Conservation (phyloP, 306 rosid genomes). For the Cicer bijugum region DNA sequence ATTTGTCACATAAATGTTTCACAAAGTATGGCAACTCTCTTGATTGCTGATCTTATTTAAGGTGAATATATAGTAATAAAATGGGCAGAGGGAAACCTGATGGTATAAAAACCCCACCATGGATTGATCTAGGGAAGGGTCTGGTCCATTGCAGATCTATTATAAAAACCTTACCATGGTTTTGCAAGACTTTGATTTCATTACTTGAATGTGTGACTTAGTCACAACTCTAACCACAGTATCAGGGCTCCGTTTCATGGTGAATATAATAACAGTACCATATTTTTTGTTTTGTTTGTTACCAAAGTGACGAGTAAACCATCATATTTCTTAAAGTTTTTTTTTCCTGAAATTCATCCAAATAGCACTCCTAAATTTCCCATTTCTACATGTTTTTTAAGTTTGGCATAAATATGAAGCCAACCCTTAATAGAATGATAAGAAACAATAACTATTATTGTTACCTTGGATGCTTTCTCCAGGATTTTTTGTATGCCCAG, state of each 20-base stretch:
- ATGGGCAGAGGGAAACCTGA: not conserved
- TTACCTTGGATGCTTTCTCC: constrained; percentile 80
- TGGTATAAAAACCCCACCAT: not conserved
- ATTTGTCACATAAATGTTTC: constrained; percentile 13
- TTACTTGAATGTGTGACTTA: not conserved
- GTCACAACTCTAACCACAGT: not conserved
- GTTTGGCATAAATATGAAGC: constrained; percentile 31
- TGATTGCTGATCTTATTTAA: constrained; percentile 1
- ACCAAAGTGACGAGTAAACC: not conserved
- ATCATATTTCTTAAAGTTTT: not conserved
- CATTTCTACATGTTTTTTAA: constrained; percentile 1
- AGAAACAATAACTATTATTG: not conserved
- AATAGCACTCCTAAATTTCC: constrained; percentile 24
- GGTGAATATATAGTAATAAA: constrained; percentile 22
- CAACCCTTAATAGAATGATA: constrained; percentile 39
- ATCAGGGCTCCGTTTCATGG: not conserved
- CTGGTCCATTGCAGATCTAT: not conserved
- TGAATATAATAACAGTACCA: constrained; percentile 10
- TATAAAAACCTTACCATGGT: not conserved
- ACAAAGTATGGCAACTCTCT: constrained; percentile 27
- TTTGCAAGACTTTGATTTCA: not conserved
- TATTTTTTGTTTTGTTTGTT: constrained; percentile 14
- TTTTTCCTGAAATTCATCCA: constrained; percentile 7
- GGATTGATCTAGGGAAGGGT: not conserved
- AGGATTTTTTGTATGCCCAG: constrained; percentile 88